These are phyloP conservation scores for Pseudocercospora fijiensis DNA, from an alignment of 2,329 filamentous ascomycete genomes.

Conservation along the genomic window DNA sequence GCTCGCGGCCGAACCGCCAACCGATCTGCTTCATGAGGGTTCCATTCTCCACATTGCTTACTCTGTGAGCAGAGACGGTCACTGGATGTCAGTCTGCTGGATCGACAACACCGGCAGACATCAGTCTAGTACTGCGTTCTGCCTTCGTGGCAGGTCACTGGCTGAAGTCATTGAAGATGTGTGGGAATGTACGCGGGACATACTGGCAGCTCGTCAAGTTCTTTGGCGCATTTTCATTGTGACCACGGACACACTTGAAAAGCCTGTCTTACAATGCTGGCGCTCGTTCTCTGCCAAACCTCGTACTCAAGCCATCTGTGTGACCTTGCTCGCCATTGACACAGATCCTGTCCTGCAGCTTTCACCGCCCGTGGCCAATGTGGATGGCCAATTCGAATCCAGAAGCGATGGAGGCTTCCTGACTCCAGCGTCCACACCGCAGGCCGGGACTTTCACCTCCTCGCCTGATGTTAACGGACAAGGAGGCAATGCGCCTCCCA, in stretches of 20 bases:
- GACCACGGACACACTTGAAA: constrained; percentile 22
- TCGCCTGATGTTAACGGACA: constrained; percentile 33
- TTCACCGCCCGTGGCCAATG: constrained; percentile 15
- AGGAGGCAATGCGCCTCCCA: constrained; percentile 38
- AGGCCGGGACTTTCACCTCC: constrained; percentile 31
- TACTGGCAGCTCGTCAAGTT: constrained; percentile 67
- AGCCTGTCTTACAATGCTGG: constrained; percentile 28
- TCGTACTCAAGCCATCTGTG: constrained; percentile 42
- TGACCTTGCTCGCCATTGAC: constrained; percentile 30
- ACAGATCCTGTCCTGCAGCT: constrained; percentile 25
- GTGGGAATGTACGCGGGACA: constrained; percentile 70
- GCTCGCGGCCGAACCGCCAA: constrained; percentile 64
- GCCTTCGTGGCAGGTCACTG: constrained; percentile 62
- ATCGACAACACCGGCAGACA: constrained; percentile 73
- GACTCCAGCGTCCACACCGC: constrained; percentile 68
- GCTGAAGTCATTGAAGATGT: constrained; percentile 70
- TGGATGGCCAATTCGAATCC: constrained; percentile 6
- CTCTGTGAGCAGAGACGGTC: constrained; percentile 68
- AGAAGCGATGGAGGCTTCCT: constrained; percentile 40
- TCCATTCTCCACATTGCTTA: constrained; percentile 80
- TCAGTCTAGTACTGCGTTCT: constrained; percentile 72
- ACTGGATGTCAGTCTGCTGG: constrained; percentile 80
- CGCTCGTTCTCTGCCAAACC: constrained; percentile 28
- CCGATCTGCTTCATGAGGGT: constrained; percentile 73
- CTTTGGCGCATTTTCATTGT: constrained; percentile 76